Evolutionary conservation across 1,284 basidiomycete species (phyloP).

Genomic region (Naganishia liquefaciens): DNA sequence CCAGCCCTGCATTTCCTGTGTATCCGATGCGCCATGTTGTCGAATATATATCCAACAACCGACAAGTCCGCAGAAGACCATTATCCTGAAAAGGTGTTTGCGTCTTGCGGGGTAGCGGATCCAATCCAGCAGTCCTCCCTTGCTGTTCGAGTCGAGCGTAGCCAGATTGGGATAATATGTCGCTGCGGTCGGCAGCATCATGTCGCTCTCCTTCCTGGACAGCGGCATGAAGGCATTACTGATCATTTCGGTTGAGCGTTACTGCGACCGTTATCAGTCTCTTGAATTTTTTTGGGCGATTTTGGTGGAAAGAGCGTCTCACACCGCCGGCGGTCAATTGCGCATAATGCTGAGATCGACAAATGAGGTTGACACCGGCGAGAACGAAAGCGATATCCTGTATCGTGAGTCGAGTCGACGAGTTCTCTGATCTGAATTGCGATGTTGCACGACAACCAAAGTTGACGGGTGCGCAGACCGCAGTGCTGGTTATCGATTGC

Average conservation of each 20-base stretch:
- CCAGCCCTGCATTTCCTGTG: background rate
- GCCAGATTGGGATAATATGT: background rate
- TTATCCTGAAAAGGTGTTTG: constrained; percentile 2
- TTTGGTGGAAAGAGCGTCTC: too few species aligned
- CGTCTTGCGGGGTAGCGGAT: constrained; percentile 3
- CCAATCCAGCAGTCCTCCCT: background rate
- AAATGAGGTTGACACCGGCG: background rate
- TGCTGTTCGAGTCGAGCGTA: background rate
- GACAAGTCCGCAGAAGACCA: background rate
- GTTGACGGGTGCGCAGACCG: too few species aligned
- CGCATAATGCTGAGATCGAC: too few species aligned
- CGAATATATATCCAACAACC: background rate
- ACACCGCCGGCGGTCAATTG: too few species aligned
- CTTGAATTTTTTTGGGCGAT: too few species aligned
- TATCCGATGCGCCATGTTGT: background rate
- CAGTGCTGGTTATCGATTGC: background rate
- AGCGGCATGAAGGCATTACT: constrained; percentile 4
- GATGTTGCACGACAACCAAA: background rate
- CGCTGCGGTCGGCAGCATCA: constrained; percentile 5
- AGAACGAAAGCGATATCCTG: background rate
- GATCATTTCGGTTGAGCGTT: background rate
- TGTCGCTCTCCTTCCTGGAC: constrained; percentile 10
- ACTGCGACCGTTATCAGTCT: background rate
- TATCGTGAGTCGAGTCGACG: background rate
- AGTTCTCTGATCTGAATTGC: background rate